Evolutionary conservation across 176 grass and related monocot genomes (phyloP), one percentile per base, ranked within the genome.

Genomic region (Neostapfia colusana): DNA sequence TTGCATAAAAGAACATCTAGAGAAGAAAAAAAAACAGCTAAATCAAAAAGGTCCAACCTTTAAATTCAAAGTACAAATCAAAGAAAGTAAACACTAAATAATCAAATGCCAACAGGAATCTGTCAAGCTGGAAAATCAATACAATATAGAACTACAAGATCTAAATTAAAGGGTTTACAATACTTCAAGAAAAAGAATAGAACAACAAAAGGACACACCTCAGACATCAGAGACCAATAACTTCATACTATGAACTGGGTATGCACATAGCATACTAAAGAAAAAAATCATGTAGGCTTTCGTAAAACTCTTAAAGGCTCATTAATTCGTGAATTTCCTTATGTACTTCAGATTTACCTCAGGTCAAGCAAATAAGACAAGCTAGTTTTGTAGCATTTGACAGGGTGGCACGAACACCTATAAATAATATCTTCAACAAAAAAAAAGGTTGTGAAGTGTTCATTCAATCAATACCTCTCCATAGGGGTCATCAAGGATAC

Each of bases 401-500:
- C 48, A 82, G 18, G 17, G 4, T 57, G 10, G 61, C 18, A 65
- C 34, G 55, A 55, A 74, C 44, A 27, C 5, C 62, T 48, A 11
- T 80, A 28, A 38, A 80, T 46, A 38, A 64, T 56, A 53, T 45
- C 10, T 40, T 15, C 2, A 49, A 67, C 63, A 68, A 34, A 34
- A 73, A 28, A 15, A 28, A 63, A 50, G 36, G 7, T 58, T 10
- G 10, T 58, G 9, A 48, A 8, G 45, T 65, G 37, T 54, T 81
- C 24, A 26, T 65, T 79, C 34, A 72, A 60, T 79, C 34, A 72
- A 60, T 88, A 97, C 94, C 95, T 97, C 95, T 82, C 90, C 79
- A 84, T 88, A 93, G 76, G 95, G 89, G 56, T 97, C 95, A 88
- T 93, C 86, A 89, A 97, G 91, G 87, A 93, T 93, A 54, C 95